phyloP scores from a whole-genome alignment of 2,329 filamentous ascomycete genomes.

The Pseudocercospora cruenta region DNA sequence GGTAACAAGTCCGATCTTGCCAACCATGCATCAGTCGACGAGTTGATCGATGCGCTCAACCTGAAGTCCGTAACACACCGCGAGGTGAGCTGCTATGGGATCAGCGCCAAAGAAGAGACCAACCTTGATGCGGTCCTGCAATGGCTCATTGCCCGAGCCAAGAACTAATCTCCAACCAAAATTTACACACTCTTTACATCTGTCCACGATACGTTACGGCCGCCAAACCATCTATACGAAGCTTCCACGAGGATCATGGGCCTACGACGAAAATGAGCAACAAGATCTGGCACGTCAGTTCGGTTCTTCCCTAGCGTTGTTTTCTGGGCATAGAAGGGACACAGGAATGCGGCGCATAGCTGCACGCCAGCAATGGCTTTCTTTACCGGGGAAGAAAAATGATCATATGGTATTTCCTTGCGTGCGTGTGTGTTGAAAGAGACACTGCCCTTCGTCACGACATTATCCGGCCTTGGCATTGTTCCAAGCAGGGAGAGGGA shows the following conservation, averaged over 20 bases:
- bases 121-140: slow-evolving; percentile 96
- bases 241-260: slow-evolving; percentile 22
- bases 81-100: slow-evolving; percentile 97
- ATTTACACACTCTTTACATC: slow-evolving; percentile 14
- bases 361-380: slow-evolving; percentile 44
- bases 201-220: slow-evolving; percentile 27
- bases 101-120: slow-evolving; percentile 98
- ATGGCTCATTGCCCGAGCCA: slow-evolving; percentile 91
- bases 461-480: slow-evolving; percentile 4
- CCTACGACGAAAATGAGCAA: slow-evolving; percentile 17
- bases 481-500: slow-evolving; percentile 6
- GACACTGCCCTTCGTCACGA: slow-evolving; percentile 9
- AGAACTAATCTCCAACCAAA: slow-evolving; percentile 54
- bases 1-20: slow-evolving; percentile 97
- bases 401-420: slow-evolving; percentile 14
- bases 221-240: slow-evolving; percentile 25
- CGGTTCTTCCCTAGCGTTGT: slow-evolving; percentile 16
- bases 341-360: slow-evolving; percentile 30
- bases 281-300: slow-evolving; percentile 20
- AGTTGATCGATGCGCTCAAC: slow-evolving; percentile 90
- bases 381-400: slow-evolving; percentile 14
- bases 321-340: slow-evolving; percentile 29
- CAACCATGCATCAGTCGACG: slow-evolving; percentile 89
- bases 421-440: neutral
- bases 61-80: slow-evolving; percentile 86